Base-by-base conservation (phyloP, 1,139 yeast genomes). In the Meyerozyma elateridarum region DNA sequence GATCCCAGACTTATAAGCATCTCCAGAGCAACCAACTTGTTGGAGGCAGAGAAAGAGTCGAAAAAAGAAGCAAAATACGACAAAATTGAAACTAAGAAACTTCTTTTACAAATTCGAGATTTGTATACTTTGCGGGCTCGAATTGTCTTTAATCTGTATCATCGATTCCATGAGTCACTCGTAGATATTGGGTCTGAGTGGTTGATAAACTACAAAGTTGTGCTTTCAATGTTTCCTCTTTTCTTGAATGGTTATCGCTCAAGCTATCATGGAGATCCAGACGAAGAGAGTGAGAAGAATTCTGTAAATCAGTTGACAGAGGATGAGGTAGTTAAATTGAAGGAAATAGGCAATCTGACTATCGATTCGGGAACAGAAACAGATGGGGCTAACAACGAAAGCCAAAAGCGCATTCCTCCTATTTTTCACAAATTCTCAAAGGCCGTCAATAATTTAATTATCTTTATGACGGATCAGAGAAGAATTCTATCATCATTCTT, bases 381-480 rank as follows among this genome's bases (percentile, higher is more conserved):
- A 28, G 56, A 42, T 13, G 20, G 24, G 8, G 22, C 22, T 15
- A 39, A 49, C 17, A 25, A 35, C 9, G 36, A 36, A 34, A 29
- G 33, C 27, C 17, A 30, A 20, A 24, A 30, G 12, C 35, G 36
- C 7, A 25, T 34, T 19, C 36, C 45, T 16, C 53, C 48, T 30
- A 48, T 48, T 35, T 41, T 53, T 16, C 45, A 51, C 27, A 55
- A 51, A 24, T 67, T 69, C 38, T 48, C 48, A 16, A 61, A 52
- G 38, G 72, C 85, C 0, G 68, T 79, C 0, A 65, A 65, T 32
- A 66, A 73, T 22, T 59, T 77, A 22, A 66, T 80, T 4, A 70
- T 80, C 1, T 85, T 62, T 40, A 50, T 74, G 16, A 73, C 79
- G 0, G 79, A 74, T 36, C 73, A 74, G 36, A 57, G 79, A 48